Evolutionary conservation across 108 stramenopile species (phyloP).

Genomic region (Epipyxis sp.): DNA sequence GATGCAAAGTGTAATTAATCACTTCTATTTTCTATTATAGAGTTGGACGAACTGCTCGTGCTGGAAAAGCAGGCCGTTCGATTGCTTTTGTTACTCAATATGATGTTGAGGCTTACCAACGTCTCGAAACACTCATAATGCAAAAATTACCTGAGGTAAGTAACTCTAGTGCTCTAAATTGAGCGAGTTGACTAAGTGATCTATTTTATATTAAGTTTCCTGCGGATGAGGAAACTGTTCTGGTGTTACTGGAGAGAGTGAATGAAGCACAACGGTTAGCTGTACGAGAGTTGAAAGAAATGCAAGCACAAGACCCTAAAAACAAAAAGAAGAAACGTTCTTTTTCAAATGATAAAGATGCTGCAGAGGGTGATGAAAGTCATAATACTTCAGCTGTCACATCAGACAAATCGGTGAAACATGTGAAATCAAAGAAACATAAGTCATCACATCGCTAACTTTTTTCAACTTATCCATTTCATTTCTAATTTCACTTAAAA

Average conservation of each 20-base stretch:
- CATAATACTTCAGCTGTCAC: too few relatives aligned
- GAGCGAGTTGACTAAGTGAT: not conserved
- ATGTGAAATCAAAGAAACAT: too few relatives aligned
- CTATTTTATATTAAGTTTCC: slow-evolving; percentile 62
- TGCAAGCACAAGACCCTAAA: slow-evolving; percentile 23
- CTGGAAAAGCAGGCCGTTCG: slow-evolving; percentile 87
- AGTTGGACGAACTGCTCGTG: slow-evolving; percentile 94
- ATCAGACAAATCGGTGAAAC: too few relatives aligned
- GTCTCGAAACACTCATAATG: slow-evolving; percentile 79
- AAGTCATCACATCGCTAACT: too few relatives aligned
- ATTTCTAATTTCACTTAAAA: too few relatives aligned
- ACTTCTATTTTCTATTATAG: slow-evolving; percentile 61
- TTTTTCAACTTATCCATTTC: too few relatives aligned
- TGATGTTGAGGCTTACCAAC: slow-evolving; percentile 95
- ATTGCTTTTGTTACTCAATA: slow-evolving; percentile 98
- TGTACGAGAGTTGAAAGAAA: slow-evolving; percentile 45
- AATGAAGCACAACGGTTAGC: slow-evolving; percentile 88
- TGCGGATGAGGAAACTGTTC: slow-evolving; percentile 76
- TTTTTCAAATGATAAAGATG: too few relatives aligned
- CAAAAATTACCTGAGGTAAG: slow-evolving; percentile 57
- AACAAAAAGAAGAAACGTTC: slow-evolving; percentile 14
- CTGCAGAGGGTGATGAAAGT: too few relatives aligned
- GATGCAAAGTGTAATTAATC: not conserved
- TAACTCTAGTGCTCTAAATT: not conserved
- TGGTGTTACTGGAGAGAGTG: slow-evolving; percentile 88